These are phyloP conservation scores for Yamadazyma sp. DNA, from an alignment of 1,139 yeast genomes.

Conservation along the genomic window DNA sequence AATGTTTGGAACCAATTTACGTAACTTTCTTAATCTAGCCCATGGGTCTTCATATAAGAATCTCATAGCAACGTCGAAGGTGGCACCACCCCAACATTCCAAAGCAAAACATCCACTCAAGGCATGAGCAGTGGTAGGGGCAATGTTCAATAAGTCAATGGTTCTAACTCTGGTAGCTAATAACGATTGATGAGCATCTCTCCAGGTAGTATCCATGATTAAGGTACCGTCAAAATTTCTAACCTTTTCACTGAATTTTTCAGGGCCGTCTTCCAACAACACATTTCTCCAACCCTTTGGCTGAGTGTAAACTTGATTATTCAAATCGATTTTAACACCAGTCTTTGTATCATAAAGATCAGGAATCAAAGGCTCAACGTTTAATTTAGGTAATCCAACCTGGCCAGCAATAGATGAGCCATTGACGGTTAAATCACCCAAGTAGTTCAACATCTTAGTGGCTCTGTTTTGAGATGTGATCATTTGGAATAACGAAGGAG, in stretches of 20 bases:
- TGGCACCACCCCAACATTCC: slow-evolving; percentile 99
- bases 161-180: slow-evolving; percentile 98
- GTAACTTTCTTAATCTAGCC: slow-evolving; percentile 87
- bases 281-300: slow-evolving; percentile 92
- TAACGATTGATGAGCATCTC: slow-evolving; percentile 99
- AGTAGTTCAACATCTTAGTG: slow-evolving; percentile 81
- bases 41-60: slow-evolving; percentile 98
- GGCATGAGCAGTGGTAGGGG: slow-evolving; percentile 92
- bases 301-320: slow-evolving; percentile 42
- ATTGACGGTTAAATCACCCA: slow-evolving; percentile 91
- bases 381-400: slow-evolving; percentile 83
- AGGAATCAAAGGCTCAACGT: slow-evolving; percentile 75
- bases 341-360: slow-evolving; percentile 58
- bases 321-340: slow-evolving; percentile 59
- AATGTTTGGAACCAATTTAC: slow-evolving; percentile 92
- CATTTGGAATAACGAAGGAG: slow-evolving; percentile 95
- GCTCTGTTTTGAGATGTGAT: slow-evolving; percentile 96
- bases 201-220: slow-evolving; percentile 98
- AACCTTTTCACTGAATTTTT: slow-evolving; percentile 82
- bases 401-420: slow-evolving; percentile 97
- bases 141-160: slow-evolving; percentile 84
- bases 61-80: slow-evolving; percentile 98
- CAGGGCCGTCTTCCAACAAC: slow-evolving; percentile 82
- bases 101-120: slow-evolving; percentile 87
- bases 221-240: slow-evolving; percentile 83